Base-by-base conservation (phyloP, 768 basidiomycete species). In the Leucosporidium yakuticum region DNA sequence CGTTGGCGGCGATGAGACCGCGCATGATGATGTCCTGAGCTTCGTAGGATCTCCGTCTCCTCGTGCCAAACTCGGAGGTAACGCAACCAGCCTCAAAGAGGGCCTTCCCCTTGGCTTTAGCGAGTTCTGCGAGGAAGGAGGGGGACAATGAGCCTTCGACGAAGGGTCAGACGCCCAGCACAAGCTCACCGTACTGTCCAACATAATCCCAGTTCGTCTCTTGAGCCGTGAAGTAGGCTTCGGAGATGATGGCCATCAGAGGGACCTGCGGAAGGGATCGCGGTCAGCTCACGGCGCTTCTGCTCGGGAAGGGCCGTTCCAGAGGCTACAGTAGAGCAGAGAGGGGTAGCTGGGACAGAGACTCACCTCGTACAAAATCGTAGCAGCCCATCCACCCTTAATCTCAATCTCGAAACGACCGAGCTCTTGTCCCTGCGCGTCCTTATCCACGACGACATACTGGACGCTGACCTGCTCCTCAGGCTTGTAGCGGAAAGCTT, bases 181-280 rank as follows among this genome's bases (percentile, higher is more conserved):
- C 2, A 63, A 39, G 55, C 79, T 66, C 51, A 90, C 92, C 87
- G 79, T 84, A 81, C 79, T 92, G 91, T 7, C 86, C 86, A n/a
- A 87, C 85, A 69, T 92, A 86, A 63, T 79, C 84, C 95, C 95
- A 99, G 74, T 94, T 87, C 2, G 82, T 88, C 73, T 84, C 84
- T 48, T 85, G 87, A 23, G 83, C 82, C 25, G 79, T 82, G 80
- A 95, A 99, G 80, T 91, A 95, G 25, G 86, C 85, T 77, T 99
- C 92, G 75, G 90, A 91, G 60, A 99, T 81, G 70, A 86, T 86
- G 20, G 92, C 87, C 91, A 98, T 93, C 60, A 98, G 80, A 1
- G 92, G 94, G 1, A 97, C 91, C 80, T 98, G 93, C 86, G 39
- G 93, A 97, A 31, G 95, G 80, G 64, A 96, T 94, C 6, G 71